Conservation (phyloP, 352 stramenopile genomes). For the Pythium plurisporium region DNA sequence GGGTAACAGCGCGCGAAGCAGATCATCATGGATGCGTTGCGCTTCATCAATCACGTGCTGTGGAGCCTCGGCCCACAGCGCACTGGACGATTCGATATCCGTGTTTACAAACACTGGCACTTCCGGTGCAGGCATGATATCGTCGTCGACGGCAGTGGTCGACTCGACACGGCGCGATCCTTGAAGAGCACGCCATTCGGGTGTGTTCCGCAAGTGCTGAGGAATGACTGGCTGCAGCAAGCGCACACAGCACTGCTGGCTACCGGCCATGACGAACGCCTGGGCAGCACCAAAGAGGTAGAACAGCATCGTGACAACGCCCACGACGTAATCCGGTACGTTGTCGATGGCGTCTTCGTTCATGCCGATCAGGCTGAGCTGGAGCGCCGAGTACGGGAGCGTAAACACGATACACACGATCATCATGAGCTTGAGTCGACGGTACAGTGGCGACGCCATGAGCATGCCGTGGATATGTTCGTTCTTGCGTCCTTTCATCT, state of each 20-base stretch:
- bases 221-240: constrained; percentile 49
- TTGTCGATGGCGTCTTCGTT: constrained; percentile 33
- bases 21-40: constrained; percentile 58
- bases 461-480: constrained; percentile 68
- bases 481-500: constrained; percentile 49
- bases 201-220: constrained; percentile 47
- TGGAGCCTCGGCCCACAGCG: constrained; percentile 52
- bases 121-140: constrained; percentile 26
- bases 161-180: constrained; percentile 25
- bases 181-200: constrained; percentile 31
- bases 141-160: constrained; percentile 22
- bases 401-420: constrained; percentile 64
- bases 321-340: constrained; percentile 52
- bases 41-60: constrained; percentile 55
- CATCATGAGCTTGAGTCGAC: constrained; percentile 55
- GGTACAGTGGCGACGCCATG: constrained; percentile 63
- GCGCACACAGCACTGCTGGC: constrained; percentile 55
- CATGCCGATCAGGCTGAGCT: constrained; percentile 43
- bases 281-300: constrained; percentile 61
- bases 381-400: constrained; percentile 55
- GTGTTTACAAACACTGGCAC: constrained; percentile 72
- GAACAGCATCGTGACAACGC: constrained; percentile 54
- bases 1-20: constrained; percentile 44
- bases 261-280: constrained; percentile 63
- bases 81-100: constrained; percentile 75